Conservation (phyloP, 2,329 filamentous ascomycete species). For the Sporothrix protearum region DNA sequence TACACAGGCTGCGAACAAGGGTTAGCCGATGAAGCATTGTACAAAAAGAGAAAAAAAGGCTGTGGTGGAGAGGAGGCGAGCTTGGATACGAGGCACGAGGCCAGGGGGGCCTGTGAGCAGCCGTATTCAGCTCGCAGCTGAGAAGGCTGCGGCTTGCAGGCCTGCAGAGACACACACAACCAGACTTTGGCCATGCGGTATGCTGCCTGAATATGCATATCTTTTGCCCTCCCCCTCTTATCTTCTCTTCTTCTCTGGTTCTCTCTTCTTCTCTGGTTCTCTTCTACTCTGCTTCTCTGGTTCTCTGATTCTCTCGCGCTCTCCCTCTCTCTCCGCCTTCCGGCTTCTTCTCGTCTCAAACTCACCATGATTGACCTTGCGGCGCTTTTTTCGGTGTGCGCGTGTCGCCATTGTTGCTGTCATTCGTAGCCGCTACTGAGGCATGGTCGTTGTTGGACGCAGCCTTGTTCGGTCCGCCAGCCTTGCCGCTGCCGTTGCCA, state of each 20-base stretch:
- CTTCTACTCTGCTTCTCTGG: background rate
- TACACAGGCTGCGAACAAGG: constrained; percentile 67
- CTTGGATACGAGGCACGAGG: constrained; percentile 2
- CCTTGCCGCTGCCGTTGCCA: background rate
- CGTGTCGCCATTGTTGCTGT: constrained; percentile 34
- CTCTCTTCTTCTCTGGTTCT: background rate
- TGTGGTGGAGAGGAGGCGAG: constrained; percentile 9
- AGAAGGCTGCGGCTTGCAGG: background rate
- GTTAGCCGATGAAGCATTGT: constrained; percentile 33
- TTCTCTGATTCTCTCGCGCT: background rate
- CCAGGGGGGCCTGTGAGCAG: constrained; percentile 4
- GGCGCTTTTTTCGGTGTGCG: constrained; percentile 75
- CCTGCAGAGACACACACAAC: background rate
- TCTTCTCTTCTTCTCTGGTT: background rate
- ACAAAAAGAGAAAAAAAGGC: background rate
- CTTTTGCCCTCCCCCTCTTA: background rate
- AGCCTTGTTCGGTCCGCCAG: background rate
- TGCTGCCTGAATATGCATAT: background rate
- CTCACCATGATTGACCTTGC: constrained; percentile 87
- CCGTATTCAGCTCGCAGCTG: constrained; percentile 4
- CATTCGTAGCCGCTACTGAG: constrained; percentile 22
- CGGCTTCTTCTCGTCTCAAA: background rate
- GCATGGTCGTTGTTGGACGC: constrained; percentile 15
- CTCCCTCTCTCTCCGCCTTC: background rate
- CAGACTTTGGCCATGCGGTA: background rate